Percentiles rank a stretch among this genome's conserved stretches.
phyloP scores from a whole-genome alignment of 2,329 filamentous ascomycete genomes.

The Cercospora citrullina region DNA sequence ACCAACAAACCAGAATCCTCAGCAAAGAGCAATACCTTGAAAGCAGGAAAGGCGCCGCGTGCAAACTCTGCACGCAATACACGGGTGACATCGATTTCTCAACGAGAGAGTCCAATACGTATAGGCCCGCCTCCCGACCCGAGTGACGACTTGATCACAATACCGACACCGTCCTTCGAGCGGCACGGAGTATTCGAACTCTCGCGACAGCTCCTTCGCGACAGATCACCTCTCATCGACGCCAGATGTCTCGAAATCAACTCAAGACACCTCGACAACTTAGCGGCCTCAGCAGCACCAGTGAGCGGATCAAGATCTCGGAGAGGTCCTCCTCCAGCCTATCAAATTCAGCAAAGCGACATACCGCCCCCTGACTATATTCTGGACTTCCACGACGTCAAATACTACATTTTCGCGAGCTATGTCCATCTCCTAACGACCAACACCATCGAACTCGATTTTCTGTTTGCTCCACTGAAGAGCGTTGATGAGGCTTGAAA shows the following conservation, averaged over 20 bases:
- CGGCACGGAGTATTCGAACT: background rate
- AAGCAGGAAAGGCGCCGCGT: background rate
- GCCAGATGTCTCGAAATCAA: background rate
- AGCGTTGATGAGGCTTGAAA: constrained; percentile 5
- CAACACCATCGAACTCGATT: background rate
- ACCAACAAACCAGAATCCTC: background rate
- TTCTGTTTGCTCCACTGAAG: background rate
- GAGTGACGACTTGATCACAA: background rate
- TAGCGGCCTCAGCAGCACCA: background rate
- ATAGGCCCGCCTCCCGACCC: background rate
- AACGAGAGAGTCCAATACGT: background rate
- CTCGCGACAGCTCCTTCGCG: background rate
- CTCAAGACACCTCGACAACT: background rate
- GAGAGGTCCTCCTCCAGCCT: background rate
- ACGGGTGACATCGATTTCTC: background rate
- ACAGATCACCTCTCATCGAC: background rate
- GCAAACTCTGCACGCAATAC: background rate
- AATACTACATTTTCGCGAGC: background rate
- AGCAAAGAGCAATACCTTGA: background rate
- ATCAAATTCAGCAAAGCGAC: background rate
- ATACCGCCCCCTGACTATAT: background rate
- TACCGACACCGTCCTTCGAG: background rate
- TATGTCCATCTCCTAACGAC: background rate
- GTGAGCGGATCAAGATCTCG: background rate
- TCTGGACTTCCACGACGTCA: background rate